Evolutionary conservation across 352 stramenopile genomes (phyloP), one percentile per base, ranked within the genome.

Genomic region (Phytopythium aichiense): DNA sequence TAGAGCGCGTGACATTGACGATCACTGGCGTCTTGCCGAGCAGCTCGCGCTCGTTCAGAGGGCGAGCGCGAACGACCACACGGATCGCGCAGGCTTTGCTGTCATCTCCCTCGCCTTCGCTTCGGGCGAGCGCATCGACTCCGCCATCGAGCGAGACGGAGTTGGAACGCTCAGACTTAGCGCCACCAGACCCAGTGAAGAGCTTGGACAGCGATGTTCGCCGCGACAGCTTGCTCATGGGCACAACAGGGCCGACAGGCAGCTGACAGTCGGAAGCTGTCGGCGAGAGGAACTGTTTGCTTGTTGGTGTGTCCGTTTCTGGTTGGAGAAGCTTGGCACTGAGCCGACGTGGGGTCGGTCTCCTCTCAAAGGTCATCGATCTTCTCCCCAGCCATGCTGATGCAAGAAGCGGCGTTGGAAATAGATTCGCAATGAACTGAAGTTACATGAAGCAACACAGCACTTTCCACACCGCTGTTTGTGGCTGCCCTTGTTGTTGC

Each of bases 61-160:
- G 85, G 11, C 85, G 83, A 11, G 84, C 76, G 37, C 85, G 79
- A 28, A 94, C 67, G n/a, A 91, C 77, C 46, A 92, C 85, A 65
- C 81, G 83, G 66, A 91, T 91, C 43, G 81, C 81, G 22, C 77
- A 83, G 28, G 74, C 68, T 16, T 65, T 63, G 33, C 71, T 69
- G 13, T 68, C 71, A 12, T 35, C 46, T 9, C 23, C 7, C 12
- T 58, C 1, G 56, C 31, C n/a, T 33, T 58, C 45, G 59, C 55
- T n/a, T 28, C 23, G 25, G 5, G 25, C 25, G 18, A 8, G 4
- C 9, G 45, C 37, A 8, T 45, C 16, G 0, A 15, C 16, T 13
- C 13, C 23, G 22, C 16, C 4, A 7, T 46, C 23, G 4, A 53
- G 42, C 15, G 37, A 20, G 4, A 22, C 12, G 2, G 31, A 22